These are phyloP conservation scores for Ogataea polymorpha DNA, from an alignment of 805 yeast genomes.

Conservation along the genomic window DNA sequence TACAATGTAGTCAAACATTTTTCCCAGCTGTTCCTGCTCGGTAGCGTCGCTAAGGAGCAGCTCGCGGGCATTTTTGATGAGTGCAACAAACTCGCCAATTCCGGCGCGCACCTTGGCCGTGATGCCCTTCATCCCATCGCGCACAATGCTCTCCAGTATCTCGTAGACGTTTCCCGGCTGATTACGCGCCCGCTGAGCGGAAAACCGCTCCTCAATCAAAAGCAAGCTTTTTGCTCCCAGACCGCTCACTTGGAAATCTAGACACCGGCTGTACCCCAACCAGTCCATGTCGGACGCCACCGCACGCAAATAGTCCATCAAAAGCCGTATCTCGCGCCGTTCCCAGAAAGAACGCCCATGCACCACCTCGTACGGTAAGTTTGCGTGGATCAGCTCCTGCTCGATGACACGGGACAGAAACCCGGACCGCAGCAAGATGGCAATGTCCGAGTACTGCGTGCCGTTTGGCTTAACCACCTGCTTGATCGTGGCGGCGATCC, in stretches of 20 bases:
- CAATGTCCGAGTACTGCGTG: slow-evolving; percentile 52
- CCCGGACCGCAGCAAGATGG: slow-evolving; percentile 67
- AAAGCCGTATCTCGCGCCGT: slow-evolving; percentile 58
- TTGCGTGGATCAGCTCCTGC: slow-evolving; percentile 48
- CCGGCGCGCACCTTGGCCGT: slow-evolving; percentile 21
- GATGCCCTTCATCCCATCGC: slow-evolving; percentile 15
- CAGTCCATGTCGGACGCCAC: slow-evolving; percentile 57
- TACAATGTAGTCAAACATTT: slow-evolving; percentile 23
- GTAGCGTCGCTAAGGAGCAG: slow-evolving; percentile 9
- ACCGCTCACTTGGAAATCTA: slow-evolving; percentile 63
- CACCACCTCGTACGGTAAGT: slow-evolving; percentile 64
- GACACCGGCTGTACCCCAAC: slow-evolving; percentile 53
- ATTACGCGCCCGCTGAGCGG: slow-evolving; percentile 5
- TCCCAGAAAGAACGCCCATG: slow-evolving; percentile 84
- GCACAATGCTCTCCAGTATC: slow-evolving; percentile 13
- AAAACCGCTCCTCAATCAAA: slow-evolving; percentile 18
- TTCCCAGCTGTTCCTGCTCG: slow-evolving; percentile 7
- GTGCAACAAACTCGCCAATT: slow-evolving; percentile 29
- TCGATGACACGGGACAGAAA: slow-evolving; percentile 63
- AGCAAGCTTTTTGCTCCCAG: slow-evolving; percentile 53
- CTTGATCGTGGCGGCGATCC: slow-evolving; percentile 53
- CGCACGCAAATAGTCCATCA: slow-evolving; percentile 64
- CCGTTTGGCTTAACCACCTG: slow-evolving; percentile 44
- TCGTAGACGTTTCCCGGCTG: slow-evolving; percentile 11
- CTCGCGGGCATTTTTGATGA: slow-evolving; percentile 25